Evolutionary conservation across 208 protist species (phyloP), one percentile per base, ranked within the genome.

Genomic region (Angomonas ambiguus): DNA sequence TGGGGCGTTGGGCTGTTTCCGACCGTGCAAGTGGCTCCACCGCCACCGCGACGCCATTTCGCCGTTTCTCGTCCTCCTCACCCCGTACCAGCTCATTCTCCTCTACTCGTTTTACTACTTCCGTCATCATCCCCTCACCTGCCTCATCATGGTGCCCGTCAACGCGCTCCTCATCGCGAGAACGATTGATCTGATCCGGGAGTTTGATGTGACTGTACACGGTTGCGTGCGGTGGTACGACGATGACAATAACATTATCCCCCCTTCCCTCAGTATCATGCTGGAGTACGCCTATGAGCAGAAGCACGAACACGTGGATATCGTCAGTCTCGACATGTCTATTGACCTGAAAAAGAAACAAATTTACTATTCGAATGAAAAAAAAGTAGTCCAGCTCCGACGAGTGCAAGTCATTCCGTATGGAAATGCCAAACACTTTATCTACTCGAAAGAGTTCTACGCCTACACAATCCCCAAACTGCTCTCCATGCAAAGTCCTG

Each of bases 281-380:
- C 70, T 95, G 42, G 86, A 95, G 76, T 72, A 86, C 57, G 79
- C 74, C 10, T 83, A 89, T 69, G 80, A 89, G 62, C 69, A 76
- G 32, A 48, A 80, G 25, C 51, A 83, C 32, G 61, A 72, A n/a
- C 55, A 64, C 24, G 51, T 76, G 4, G 76, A 71, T 34, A 67
- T 92, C 56, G 79, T 88, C 51, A 88, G 73, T 45, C 59, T 93
- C 2, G 86, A 91, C 66, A 56, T 91, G 45, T 58, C 72, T 42
- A 77, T 92, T 42, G 82, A 95, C 71, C 70, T 91, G 2, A 60
- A 69, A 24, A 45, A 60, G 22, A 90, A 89, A 82, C 58, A 62
- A 31, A 83, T 89, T 64, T n/a, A 69, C 2, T 78, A 88, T 65
- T 63, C 59, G 22, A 27, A 69, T 49, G 78, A 58, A 30, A 61